phyloP scores from a whole-genome alignment of 2,329 filamentous ascomycete genomes.

The Leptographium wingfieldii region DNA sequence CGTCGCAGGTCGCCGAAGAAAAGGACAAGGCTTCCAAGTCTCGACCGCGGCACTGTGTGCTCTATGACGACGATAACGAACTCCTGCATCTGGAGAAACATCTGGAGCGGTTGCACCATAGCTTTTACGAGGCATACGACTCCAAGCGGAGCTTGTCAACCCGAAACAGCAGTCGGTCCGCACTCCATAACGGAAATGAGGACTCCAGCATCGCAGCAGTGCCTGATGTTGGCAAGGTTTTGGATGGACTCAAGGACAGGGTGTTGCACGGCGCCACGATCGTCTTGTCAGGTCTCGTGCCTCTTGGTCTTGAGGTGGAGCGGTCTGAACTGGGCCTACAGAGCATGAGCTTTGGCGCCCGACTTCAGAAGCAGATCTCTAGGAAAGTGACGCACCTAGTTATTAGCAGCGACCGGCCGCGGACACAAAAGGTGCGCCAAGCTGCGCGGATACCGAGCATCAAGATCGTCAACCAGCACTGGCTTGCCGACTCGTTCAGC shows the following conservation, averaged over 20 bases:
- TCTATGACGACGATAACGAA: conserved; percentile 81
- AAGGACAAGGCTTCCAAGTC: conserved; percentile 12
- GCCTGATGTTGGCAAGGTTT: conserved; percentile 76
- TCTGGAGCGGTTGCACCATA: conserved; percentile 59
- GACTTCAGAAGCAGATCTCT: conserved; percentile 43
- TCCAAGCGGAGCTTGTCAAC: conserved; percentile 25
- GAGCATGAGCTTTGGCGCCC: conserved; percentile 73
- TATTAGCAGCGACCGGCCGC: conserved; percentile 54
- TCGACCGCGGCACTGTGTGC: conserved; percentile 53
- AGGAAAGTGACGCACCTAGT: conserved; percentile 62
- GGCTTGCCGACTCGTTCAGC: conserved; percentile 74
- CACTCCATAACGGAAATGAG: conserved; percentile 18
- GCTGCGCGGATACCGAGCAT: conserved; percentile 68
- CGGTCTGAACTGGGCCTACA: conserved; percentile 80
- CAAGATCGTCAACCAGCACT: conserved; percentile 84
- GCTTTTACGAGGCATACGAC: conserved; percentile 79
- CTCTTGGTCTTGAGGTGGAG: conserved; percentile 65
- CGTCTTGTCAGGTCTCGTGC: conserved; percentile 84
- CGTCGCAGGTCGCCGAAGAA: conserved; percentile 6
- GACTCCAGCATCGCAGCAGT: conserved; percentile 24
- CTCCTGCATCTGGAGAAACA: conserved; percentile 64
- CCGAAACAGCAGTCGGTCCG: conserved; percentile 18
- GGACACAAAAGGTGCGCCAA: conserved; percentile 83
- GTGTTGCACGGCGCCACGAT: conserved; percentile 66
- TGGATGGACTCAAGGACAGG: conserved; percentile 65